A percentile compares a stretch with the other conserved stretches of the same genome.
phyloP scores from a whole-genome alignment of 371 early-diverging fungal species.

The Actinomucor elegans region DNA sequence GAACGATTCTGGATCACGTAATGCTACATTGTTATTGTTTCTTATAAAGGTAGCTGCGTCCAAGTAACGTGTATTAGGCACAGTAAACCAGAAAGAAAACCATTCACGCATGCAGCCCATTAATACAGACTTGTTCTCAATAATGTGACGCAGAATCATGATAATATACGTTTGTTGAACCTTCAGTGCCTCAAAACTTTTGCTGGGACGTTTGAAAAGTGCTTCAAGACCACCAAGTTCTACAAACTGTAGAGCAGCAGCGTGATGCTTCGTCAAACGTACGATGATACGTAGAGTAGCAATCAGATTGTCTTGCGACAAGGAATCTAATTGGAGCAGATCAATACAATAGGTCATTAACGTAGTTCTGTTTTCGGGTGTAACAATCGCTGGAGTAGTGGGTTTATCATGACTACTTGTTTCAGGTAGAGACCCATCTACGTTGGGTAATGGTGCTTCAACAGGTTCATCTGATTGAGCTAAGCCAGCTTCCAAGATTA shows the following conservation, averaged over 20 bases:
- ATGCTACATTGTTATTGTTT: constrained; percentile 3
- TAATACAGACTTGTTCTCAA: constrained; percentile 69
- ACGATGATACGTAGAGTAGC: constrained; percentile 72
- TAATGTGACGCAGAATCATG: constrained; percentile 80
- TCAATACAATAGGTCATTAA: constrained; percentile 31
- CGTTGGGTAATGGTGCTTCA: neutral
- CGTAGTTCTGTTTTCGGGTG: constrained; percentile 1
- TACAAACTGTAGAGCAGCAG: constrained; percentile 60
- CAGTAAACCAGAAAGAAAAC: constrained; percentile 50
- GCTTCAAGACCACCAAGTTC: constrained; percentile 54
- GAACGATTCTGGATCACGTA: constrained; percentile 15
- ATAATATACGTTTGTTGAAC: constrained; percentile 65
- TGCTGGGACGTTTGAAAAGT: constrained; percentile 45
- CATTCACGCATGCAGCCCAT: constrained; percentile 65
- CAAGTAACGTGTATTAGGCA: neutral
- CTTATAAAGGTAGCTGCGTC: constrained; percentile 5
- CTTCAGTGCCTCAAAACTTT: constrained; percentile 47
- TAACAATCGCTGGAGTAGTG: constrained; percentile 10
- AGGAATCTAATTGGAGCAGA: constrained; percentile 38
- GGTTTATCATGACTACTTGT: neutral
- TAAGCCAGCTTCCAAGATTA: constrained; percentile 59
- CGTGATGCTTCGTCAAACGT: constrained; percentile 68
- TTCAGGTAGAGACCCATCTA: neutral
- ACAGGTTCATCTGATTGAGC: constrained; percentile 59
- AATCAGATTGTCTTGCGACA: constrained; percentile 45